A percentile compares a stretch with the other conserved stretches of the same genome.
phyloP scores from a whole-genome alignment of 768 basidiomycete species.

The Lactarius tabidus region DNA sequence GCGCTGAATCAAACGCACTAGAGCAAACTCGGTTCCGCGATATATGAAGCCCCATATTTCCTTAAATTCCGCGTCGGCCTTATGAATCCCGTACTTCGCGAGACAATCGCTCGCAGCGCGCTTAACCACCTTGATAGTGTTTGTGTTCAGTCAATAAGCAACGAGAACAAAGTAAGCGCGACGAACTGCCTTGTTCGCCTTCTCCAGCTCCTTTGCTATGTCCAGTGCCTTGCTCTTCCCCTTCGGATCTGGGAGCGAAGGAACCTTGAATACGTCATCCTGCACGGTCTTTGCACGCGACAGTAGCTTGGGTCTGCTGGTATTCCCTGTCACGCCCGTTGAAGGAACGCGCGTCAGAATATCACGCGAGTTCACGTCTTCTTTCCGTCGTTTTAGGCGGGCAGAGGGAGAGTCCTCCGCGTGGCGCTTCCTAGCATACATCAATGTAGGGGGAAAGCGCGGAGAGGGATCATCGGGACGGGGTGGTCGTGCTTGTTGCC shows the following conservation, averaged over 20 bases:
- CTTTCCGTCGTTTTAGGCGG: conserved; percentile 26
- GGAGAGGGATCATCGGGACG: conserved; percentile 80
- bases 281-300: conserved; percentile 20
- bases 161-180: background rate
- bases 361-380: conserved; percentile 37
- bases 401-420: conserved; percentile 21
- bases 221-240: conserved; percentile 33
- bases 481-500: conserved; percentile 40
- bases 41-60: conserved; percentile 27
- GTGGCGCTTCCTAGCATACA: conserved; percentile 28
- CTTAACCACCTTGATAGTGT: conserved; percentile 38
- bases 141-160: background rate
- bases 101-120: conserved; percentile 34
- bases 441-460: conserved; percentile 50
- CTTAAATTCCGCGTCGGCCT: conserved; percentile 27
- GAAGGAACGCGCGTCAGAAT: conserved; percentile 40
- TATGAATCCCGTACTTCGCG: conserved; percentile 22
- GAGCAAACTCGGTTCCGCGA: conserved; percentile 28
- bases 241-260: conserved; percentile 26
- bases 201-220: conserved; percentile 45
- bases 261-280: conserved; percentile 26
- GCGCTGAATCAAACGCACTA: conserved; percentile 19
- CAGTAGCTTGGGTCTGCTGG: conserved; percentile 25
- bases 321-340: conserved; percentile 21
- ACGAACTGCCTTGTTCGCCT: conserved; percentile 58